Evolutionary conservation across 2,329 filamentous ascomycete genomes (phyloP).

Genomic region (Bipolaris zeicola): DNA sequence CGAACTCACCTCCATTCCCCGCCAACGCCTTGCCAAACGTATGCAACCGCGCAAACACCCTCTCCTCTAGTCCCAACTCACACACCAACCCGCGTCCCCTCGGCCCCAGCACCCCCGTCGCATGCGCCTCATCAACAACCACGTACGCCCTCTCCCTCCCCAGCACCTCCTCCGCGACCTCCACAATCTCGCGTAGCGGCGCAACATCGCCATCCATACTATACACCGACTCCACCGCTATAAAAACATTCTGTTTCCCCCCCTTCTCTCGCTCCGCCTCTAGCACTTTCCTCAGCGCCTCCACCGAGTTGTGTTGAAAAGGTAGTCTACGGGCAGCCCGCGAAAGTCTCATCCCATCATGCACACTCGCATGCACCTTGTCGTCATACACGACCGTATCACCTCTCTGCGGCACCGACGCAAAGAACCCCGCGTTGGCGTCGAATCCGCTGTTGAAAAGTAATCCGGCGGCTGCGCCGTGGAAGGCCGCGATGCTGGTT

Average conservation of each 20-base stretch:
- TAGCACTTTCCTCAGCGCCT: constrained; percentile 51
- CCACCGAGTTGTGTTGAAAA: constrained; percentile 63
- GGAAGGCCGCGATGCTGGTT: constrained; percentile 50
- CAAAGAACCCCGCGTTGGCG: constrained; percentile 56
- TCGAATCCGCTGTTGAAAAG: constrained; percentile 64
- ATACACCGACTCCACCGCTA: constrained; percentile 57
- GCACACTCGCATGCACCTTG: constrained; percentile 76
- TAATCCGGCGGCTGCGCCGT: constrained; percentile 62
- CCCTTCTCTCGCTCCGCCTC: too few relatives aligned
- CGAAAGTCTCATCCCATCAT: constrained; percentile 72
- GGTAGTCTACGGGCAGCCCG: constrained; percentile 56
- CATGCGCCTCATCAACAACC: constrained; percentile 72
- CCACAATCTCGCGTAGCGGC: constrained; percentile 65
- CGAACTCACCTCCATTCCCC: constrained; percentile 67
- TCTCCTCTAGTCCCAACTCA: constrained; percentile 57
- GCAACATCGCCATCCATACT: constrained; percentile 83
- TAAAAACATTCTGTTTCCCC: constrained; percentile 32
- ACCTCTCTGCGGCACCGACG: constrained; percentile 54
- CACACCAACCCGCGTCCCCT: constrained; percentile 63
- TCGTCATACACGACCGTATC: constrained; percentile 69
- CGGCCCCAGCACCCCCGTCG: constrained; percentile 64
- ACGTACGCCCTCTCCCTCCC: constrained; percentile 65
- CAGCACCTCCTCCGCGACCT: constrained; percentile 61
- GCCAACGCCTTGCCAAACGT: constrained; percentile 72
- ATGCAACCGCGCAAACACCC: constrained; percentile 64